Percentiles rank a stretch among this genome's conserved stretches.
Evolutionary conservation across 2,329 filamentous ascomycete genomes (phyloP).

Genomic region (Fusarium devonianum): DNA sequence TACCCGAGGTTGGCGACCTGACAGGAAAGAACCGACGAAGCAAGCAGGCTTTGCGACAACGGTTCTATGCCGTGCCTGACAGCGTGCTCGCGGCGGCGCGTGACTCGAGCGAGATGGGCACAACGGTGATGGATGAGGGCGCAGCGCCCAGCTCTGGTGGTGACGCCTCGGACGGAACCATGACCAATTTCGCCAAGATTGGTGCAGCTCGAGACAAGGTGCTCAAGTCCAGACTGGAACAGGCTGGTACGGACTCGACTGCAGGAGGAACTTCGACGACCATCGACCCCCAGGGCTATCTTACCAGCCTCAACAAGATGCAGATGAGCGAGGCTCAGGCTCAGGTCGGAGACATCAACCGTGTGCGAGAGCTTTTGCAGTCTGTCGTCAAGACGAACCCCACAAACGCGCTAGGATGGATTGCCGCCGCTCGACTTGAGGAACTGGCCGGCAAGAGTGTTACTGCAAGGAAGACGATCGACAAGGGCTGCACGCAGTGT

Average conservation of each 20-base stretch:
- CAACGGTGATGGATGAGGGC: slow-evolving; percentile 85
- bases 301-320: slow-evolving; percentile 87
- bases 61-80: slow-evolving; percentile 96
- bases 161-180: slow-evolving; percentile 77
- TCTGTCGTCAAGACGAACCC: slow-evolving; percentile 98
- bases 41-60: slow-evolving; percentile 81
- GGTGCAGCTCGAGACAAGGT: slow-evolving; percentile 96
- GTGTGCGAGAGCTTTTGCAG: slow-evolving; percentile 89
- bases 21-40: slow-evolving; percentile 91
- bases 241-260: slow-evolving; percentile 74
- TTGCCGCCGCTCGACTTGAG: slow-evolving; percentile 90
- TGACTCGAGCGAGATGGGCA: slow-evolving; percentile 81
- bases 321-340: slow-evolving; percentile 80
- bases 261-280: slow-evolving; percentile 82
- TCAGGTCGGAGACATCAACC: slow-evolving; percentile 92
- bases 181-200: slow-evolving; percentile 98
- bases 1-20: slow-evolving; percentile 95
- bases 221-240: slow-evolving; percentile 89
- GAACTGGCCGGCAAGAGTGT: slow-evolving; percentile 92
- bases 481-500: slow-evolving; percentile 86
- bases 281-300: slow-evolving; percentile 94
- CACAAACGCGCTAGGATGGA: slow-evolving; percentile 93
- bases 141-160: slow-evolving; percentile 48
- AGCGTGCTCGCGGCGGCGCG: slow-evolving; percentile 89
- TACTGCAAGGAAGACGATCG: slow-evolving; percentile 86